A percentile compares a stretch with the other conserved stretches of the same genome.
phyloP scores from a whole-genome alignment of 2,329 filamentous ascomycete genomes.

The Claviceps sp. region DNA sequence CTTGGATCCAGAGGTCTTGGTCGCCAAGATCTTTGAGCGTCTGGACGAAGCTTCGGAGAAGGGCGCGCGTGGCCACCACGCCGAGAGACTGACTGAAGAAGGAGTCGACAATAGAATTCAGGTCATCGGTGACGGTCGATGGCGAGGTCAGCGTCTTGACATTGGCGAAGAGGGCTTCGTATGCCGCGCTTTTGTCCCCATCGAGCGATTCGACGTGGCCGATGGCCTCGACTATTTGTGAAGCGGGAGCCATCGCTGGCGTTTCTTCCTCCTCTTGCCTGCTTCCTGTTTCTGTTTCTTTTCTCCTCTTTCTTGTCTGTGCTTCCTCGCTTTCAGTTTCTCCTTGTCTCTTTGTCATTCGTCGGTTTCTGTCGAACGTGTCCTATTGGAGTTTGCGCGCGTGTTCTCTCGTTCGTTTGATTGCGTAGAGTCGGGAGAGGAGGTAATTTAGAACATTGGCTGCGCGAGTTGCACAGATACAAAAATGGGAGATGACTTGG shows the following conservation, averaged over 20 bases:
- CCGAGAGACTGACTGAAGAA: conserved; percentile 58
- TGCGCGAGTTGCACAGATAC: too few relatives aligned
- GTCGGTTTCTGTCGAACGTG: too few relatives aligned
- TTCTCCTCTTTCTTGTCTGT: neutral
- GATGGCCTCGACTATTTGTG: conserved; percentile 31
- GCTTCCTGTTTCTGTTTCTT: neutral
- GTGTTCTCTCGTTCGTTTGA: too few relatives aligned
- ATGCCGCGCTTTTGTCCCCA: conserved; percentile 30
- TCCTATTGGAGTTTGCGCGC: too few relatives aligned
- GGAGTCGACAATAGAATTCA: conserved; percentile 53
- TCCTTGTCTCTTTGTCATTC: too few relatives aligned
- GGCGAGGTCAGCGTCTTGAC: conserved; percentile 28
- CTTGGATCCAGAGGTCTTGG: conserved; percentile 56
- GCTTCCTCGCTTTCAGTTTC: too few relatives aligned
- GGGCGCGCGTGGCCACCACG: conserved; percentile 59
- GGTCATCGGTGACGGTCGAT: conserved; percentile 33
- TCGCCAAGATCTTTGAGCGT: conserved; percentile 48
- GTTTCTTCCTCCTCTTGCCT: neutral
- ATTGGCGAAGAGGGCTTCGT: conserved; percentile 31
- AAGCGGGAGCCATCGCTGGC: conserved; percentile 21
- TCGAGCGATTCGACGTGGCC: conserved; percentile 23
- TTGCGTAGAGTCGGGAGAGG: too few relatives aligned
- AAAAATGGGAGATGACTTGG: too few relatives aligned
- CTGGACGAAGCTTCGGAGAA: conserved; percentile 53
- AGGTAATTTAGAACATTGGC: too few relatives aligned